A percentile compares a stretch with the other conserved stretches of the same genome.
phyloP scores from a whole-genome alignment of 805 yeast species.

The Jamesozyma spencerorum region DNA sequence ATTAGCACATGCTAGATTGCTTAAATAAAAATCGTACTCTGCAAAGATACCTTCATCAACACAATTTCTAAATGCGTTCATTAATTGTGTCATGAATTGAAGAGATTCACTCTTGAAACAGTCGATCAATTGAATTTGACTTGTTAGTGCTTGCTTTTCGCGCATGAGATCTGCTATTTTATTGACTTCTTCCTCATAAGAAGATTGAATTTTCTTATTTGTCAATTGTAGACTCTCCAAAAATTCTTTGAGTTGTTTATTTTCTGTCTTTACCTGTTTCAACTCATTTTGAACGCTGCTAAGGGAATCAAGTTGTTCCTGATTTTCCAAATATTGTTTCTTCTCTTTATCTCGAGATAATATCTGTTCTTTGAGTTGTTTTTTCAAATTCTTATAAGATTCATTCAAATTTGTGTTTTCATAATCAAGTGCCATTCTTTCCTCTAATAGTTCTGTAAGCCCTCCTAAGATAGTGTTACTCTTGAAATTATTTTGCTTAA shows the following conservation, averaged over 20 bases:
- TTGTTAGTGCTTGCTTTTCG: constrained; percentile 9
- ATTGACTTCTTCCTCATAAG: constrained; percentile 19
- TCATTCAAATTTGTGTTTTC: too few relatives aligned
- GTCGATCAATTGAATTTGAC: constrained; percentile 14
- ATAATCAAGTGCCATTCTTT: too few relatives aligned
- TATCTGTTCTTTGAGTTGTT: too few relatives aligned
- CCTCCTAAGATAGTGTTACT: neutral
- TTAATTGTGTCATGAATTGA: constrained; percentile 24
- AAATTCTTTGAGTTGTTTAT: neutral
- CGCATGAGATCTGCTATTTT: constrained; percentile 21
- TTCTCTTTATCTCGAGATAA: too few relatives aligned
- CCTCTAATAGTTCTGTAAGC: neutral
- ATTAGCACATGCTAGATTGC: constrained; percentile 6
- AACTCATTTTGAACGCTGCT: neutral
- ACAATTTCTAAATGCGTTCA: constrained; percentile 19
- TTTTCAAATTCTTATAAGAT: too few relatives aligned
- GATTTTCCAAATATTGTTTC: too few relatives aligned
- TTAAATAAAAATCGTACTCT: constrained; percentile 14
- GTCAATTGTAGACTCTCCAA: neutral
- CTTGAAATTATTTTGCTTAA: neutral
- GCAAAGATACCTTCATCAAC: constrained; percentile 13
- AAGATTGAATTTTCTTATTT: neutral
- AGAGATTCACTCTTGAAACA: constrained; percentile 18
- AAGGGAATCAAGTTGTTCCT: too few relatives aligned
- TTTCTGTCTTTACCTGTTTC: neutral